Conservation (phyloP, 495 filamentous ascomycete genomes). For the Aspergillus bridgeri region DNA sequence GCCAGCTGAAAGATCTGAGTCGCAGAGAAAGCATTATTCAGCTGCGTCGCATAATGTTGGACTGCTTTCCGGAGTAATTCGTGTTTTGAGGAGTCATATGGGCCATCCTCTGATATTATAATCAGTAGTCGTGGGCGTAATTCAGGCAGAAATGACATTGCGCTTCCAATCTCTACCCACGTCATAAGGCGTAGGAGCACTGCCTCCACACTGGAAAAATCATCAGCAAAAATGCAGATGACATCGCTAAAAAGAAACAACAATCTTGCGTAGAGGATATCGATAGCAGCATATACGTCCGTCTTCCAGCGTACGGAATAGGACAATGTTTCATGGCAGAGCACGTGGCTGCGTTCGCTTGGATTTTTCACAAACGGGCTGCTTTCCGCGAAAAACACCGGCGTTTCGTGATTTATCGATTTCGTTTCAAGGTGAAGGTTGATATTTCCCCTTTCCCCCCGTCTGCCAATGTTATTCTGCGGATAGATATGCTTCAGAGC, state of each 20-base stretch:
- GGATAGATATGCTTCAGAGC: conserved; percentile 20
- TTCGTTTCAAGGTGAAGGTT: conserved; percentile 19
- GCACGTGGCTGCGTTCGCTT: conserved; percentile 1
- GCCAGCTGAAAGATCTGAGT: conserved; percentile 22
- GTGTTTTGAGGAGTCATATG: not conserved
- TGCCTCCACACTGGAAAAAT: conserved; percentile 23
- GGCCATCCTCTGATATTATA: not conserved
- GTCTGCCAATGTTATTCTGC: conserved; percentile 17
- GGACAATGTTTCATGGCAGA: conserved; percentile 13
- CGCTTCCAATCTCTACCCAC: conserved; percentile 18
- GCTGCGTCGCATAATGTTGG: not conserved
- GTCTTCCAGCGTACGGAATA: conserved; percentile 9
- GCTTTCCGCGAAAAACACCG: conserved; percentile 23
- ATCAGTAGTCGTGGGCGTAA: conserved; percentile 14
- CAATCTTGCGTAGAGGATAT: conserved; percentile 24
- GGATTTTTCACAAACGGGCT: conserved; percentile 12
- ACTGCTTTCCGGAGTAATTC: too few species aligned
- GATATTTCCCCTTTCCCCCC: conserved; percentile 10
- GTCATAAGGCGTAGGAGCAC: conserved; percentile 15
- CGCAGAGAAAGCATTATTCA: conserved; percentile 6
- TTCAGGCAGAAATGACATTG: conserved; percentile 12
- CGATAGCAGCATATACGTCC: conserved; percentile 6
- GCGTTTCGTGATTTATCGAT: conserved; percentile 15
- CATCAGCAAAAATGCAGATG: conserved; percentile 30
- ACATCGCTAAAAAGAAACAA: conserved; percentile 27